These are phyloP conservation scores for Botryosphaeria dothidea DNA, from an alignment of 2,329 filamentous ascomycete species.

Conservation along the genomic window DNA sequence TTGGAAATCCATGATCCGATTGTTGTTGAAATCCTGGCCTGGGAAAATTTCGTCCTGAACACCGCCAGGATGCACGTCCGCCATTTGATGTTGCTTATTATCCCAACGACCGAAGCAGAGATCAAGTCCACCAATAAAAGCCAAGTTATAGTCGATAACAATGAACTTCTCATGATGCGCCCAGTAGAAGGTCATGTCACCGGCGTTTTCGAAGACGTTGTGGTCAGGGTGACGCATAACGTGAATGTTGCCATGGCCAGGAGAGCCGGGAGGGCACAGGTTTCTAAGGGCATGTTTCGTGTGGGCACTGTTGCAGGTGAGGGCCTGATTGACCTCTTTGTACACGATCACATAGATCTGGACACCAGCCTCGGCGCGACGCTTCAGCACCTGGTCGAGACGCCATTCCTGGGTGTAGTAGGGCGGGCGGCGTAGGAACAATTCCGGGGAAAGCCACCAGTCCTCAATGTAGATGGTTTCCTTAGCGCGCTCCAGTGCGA, in stretches of 20 bases:
- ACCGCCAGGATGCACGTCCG: constrained; percentile 84
- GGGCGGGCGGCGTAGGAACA: constrained; percentile 83
- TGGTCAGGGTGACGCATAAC: constrained; percentile 93
- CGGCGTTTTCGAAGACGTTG: constrained; percentile 89
- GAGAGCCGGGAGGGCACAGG: constrained; percentile 78
- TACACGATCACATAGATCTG: constrained; percentile 95
- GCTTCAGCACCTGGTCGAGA: constrained; percentile 82
- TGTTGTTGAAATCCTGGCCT: constrained; percentile 98
- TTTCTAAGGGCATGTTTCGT: constrained; percentile 83
- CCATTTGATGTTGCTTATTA: constrained; percentile 76
- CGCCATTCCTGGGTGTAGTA: constrained; percentile 82
- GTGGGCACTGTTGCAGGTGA: constrained; percentile 91
- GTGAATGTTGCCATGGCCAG: constrained; percentile 84
- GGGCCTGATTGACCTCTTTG: constrained; percentile 65
- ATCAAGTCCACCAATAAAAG: constrained; percentile 93
- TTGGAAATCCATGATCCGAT: constrained; percentile 93
- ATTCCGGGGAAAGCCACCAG: constrained; percentile 93
- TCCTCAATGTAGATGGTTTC: constrained; percentile 95
- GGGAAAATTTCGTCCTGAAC: constrained; percentile 85
- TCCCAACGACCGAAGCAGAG: constrained; percentile 97
- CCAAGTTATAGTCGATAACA: constrained; percentile 85
- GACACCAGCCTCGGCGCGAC: constrained; percentile 86
- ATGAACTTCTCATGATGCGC: constrained; percentile 98
- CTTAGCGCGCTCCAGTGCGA: constrained; percentile 83
- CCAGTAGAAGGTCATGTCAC: constrained; percentile 97